Conservation (phyloP, 2,329 filamentous ascomycete species). For the Ophiostoma fasciatum region DNA sequence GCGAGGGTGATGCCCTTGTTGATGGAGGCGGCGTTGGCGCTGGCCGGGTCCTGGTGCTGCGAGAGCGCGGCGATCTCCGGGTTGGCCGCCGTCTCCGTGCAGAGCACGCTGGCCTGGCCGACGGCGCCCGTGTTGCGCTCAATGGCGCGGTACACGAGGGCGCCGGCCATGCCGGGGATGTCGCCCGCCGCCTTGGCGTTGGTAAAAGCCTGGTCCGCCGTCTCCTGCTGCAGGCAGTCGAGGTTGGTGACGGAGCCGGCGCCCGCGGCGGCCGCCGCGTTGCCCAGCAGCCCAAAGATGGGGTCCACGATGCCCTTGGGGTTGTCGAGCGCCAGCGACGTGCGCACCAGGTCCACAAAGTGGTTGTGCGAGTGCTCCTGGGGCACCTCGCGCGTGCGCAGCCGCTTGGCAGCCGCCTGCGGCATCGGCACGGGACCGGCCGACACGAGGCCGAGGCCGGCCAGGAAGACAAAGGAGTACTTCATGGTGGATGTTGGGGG, state of each 20-base stretch:
- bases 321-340: conserved; percentile 28
- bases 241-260: conserved; percentile 24
- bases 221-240: conserved; percentile 44
- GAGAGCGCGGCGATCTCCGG: conserved; percentile 48
- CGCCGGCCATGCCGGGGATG: conserved; percentile 34
- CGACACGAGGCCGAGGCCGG: conserved; percentile 17
- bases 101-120: conserved; percentile 41
- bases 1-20: conserved; percentile 48
- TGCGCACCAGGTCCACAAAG: conserved; percentile 24
- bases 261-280: conserved; percentile 21
- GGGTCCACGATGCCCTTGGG: conserved; percentile 30
- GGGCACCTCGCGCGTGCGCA: conserved; percentile 29
- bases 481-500: conserved; percentile 4
- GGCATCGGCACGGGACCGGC: conserved; percentile 14
- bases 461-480: conserved; percentile 17
- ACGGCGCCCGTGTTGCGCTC: conserved; percentile 47
- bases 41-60: conserved; percentile 55
- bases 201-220: conserved; percentile 45
- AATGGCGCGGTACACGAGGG: conserved; percentile 36
- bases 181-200: conserved; percentile 42
- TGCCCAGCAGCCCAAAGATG: conserved; percentile 35
- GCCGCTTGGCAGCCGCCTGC: not conserved
- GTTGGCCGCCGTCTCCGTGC: conserved; percentile 41
- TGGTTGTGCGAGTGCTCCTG: conserved; percentile 36
- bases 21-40: conserved; percentile 29